Base-by-base conservation (phyloP, 805 yeast genomes). In the Ogataea trehaloabstinens region DNA sequence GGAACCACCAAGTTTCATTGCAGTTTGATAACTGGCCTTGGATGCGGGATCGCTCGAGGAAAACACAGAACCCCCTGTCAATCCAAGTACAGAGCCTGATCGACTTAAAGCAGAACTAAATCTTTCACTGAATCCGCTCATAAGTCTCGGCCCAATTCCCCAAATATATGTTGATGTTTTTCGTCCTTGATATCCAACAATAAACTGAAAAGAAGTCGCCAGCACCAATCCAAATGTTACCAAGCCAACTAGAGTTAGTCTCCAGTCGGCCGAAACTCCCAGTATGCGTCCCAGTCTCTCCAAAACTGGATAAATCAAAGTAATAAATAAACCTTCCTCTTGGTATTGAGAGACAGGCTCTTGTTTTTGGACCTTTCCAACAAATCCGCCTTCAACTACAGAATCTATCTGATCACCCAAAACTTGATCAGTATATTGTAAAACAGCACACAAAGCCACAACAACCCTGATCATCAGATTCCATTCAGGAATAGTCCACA, bases 1-100 rank as follows among this genome's bases (percentile, higher is more conserved):
- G 37, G 74, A 76, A 1, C 90, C 90, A 41, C 91, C 91, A 38
- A 72, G 67, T 34, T 68, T 67, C 38, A 73, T 43, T n/a, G 82
- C 81, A n/a, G 37, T 42, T 19, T 57, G 52, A 22, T 48, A 51
- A 19, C 37, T 35, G 6, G 43, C 51, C 32, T 37, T 41, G 15
- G 40, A 40, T 24, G 42, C 33, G 3, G 60, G 56, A 34, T 55
- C 60, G 10, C 31, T 42, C 10, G 34, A 34, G 10, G 45, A 28
- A n/a, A 41, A 19, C 10, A 20, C 16, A 4, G 46, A 40, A 3
- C 31, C 35, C 15, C 25, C 27, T 13, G 29, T 35, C 34, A 45
- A 44, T 5, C 48, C 54, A 28, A 49, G 25, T 17, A 45, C 49
- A 7, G 49, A 47, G 11, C 44, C 24, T 5, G 53, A 45, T 16